A percentile compares a stretch with the other conserved stretches of the same genome.
Conservation (phyloP, 2,329 filamentous ascomycete genomes). For the Aspergillus carbonarius region DNA sequence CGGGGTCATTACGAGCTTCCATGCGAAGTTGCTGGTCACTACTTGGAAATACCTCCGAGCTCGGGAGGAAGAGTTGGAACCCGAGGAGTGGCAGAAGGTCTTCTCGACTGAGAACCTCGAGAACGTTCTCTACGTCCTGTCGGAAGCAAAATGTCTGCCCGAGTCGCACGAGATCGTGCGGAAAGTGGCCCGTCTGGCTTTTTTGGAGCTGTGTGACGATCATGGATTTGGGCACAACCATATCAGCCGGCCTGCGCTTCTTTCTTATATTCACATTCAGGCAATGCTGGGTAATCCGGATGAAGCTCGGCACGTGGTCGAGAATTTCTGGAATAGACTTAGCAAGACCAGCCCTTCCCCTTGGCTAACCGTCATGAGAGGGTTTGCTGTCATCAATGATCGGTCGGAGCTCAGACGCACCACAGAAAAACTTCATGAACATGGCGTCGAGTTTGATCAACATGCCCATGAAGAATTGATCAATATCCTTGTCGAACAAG, state of each 20-base stretch:
- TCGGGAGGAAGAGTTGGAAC: constrained; percentile 30
- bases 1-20: constrained; percentile 61
- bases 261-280: constrained; percentile 52
- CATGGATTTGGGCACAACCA: constrained; percentile 43
- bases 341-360: constrained; percentile 31
- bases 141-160: constrained; percentile 35
- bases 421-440: constrained; percentile 52
- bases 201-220: constrained; percentile 37
- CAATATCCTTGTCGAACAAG: constrained; percentile 59
- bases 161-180: constrained; percentile 41
- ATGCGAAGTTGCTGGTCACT: constrained; percentile 60
- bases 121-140: constrained; percentile 41
- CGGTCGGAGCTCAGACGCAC: constrained; percentile 59
- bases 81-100: constrained; percentile 35
- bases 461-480: constrained; percentile 54
- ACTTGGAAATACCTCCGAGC: constrained; percentile 63
- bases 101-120: constrained; percentile 42
- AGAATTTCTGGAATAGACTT: constrained; percentile 40
- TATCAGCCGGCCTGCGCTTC: constrained; percentile 39
- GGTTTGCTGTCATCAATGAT: constrained; percentile 60
- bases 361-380: constrained; percentile 57
- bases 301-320: constrained; percentile 53
- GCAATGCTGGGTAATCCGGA: constrained; percentile 55
- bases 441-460: constrained; percentile 51
- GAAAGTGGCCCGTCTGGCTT: constrained; percentile 41